Percentiles rank a stretch among this genome's conserved stretches.
Evolutionary conservation across 306 rosid species (phyloP).

Genomic region (Dalbergia cultrata): DNA sequence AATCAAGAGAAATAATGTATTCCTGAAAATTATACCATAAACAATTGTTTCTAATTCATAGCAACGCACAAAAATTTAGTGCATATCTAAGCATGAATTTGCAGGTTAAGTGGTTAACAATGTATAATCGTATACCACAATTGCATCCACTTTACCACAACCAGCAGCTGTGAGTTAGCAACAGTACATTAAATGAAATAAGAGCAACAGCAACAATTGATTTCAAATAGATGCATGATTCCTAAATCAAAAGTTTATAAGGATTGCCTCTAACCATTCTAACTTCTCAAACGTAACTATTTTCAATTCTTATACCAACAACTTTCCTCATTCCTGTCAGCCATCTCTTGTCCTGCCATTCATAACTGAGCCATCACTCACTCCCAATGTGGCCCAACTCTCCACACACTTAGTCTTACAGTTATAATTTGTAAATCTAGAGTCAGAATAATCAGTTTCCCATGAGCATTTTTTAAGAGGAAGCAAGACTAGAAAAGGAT

Average conservation of each 20-base stretch:
- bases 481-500: not conserved
- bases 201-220: not conserved
- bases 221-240: constrained; percentile 16
- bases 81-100: constrained; percentile 1
- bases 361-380: constrained; percentile 13
- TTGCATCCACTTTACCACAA: constrained; percentile 31
- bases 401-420: not conserved
- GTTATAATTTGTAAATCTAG: not conserved
- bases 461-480: no score
- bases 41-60: constrained; percentile 18
- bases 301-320: constrained; percentile 17
- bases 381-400: constrained; percentile 8
- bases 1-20: constrained; percentile 33
- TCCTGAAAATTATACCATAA: constrained; percentile 1
- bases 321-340: constrained; percentile 20
- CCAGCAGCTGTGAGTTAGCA: not conserved
- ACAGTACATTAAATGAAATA: constrained; percentile 31
- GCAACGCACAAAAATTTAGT: not conserved
- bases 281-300: not conserved
- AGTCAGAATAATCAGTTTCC: constrained; percentile 23
- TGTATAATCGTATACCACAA: not conserved
- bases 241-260: not conserved
- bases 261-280: constrained; percentile 29
- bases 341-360: constrained; percentile 33
- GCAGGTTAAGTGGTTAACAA: not conserved